Base-by-base conservation (phyloP, 2,329 filamentous ascomycete species). In the Malbranchea cinnamomea region DNA sequence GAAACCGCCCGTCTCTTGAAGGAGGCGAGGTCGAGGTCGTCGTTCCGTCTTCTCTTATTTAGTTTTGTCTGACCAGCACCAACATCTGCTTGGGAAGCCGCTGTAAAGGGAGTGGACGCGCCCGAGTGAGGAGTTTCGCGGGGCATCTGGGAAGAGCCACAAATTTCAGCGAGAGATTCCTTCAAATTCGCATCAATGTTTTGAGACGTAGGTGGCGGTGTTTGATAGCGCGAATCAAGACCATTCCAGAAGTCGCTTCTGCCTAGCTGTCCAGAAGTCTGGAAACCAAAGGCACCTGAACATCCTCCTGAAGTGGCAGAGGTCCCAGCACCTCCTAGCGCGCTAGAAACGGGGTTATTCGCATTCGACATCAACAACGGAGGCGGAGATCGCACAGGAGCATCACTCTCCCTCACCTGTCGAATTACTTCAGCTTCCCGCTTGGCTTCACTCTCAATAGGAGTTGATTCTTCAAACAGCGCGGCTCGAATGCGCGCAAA, bases 361-460 rank as follows among this genome's bases (percentile, higher is more conserved):
- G n/a, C n/a, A 21, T 63, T 52, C 9, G 67, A 60, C 9, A 67
- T 61, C 34, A 66, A 46, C 31, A 63, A 53, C 27, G 65, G 49
- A 7, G 55, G 52, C 41, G 32, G 59, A 46, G 42, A 51, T 50
- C 34, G 52, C 9, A 74, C 57, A 28, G 74, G 71, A 38, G 76
- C 68, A 45, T 94, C 85, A 43, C 78, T 87, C 52, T 95, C 89
- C 23, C 84, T 78, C 16, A 95, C 85, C 54, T 94, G 89, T 29
- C 83, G 80, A 38, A 98, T 83, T 4, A 95, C 89, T 54, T 95
- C 87, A 21, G 87, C 84, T 60, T 98, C 89, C 22, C 84, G 77
- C 30, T 80, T 76, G 34, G 83, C 74, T 53, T 98, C 89, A 23
- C 78, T 78, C 44, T 98, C 89, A 6, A 92, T 65, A 0, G 89